Evolutionary conservation across 352 stramenopile species (phyloP).

Genomic region (Phytophthora pinifolia): DNA sequence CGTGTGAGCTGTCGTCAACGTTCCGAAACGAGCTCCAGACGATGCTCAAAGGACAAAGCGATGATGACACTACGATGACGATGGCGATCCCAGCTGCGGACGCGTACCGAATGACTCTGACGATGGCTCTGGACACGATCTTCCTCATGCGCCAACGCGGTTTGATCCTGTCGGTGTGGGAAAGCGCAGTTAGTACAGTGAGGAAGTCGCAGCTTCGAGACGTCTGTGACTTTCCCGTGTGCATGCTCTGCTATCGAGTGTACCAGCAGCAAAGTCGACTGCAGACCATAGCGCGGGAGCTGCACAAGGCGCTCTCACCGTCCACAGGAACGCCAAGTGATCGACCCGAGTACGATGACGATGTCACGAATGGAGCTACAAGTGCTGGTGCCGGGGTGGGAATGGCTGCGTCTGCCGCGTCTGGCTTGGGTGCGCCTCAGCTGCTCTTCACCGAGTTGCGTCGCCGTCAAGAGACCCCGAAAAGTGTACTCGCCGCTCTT

Average conservation of each 20-base stretch:
- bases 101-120: conserved; percentile 77
- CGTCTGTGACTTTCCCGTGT: conserved; percentile 62
- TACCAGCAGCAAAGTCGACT: conserved; percentile 73
- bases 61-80: conserved; percentile 7
- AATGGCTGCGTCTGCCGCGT: conserved; percentile 19
- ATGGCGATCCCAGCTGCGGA: conserved; percentile 30
- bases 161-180: conserved; percentile 52
- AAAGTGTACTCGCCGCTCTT: conserved; percentile 9
- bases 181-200: conserved; percentile 47
- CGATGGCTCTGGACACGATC: conserved; percentile 74
- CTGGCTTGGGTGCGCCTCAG: conserved; percentile 10
- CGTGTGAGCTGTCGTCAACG: conserved; percentile 47
- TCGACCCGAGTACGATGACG: conserved; percentile 1
- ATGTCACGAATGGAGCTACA: neutral
- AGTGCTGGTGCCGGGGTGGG: conserved; percentile 8
- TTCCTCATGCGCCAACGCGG: conserved; percentile 67
- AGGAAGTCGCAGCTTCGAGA: conserved; percentile 33
- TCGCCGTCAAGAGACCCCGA: conserved; percentile 8
- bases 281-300: conserved; percentile 42
- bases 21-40: conserved; percentile 43
- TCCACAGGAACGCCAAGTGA: neutral
- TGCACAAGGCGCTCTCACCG: conserved; percentile 28
- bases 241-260: conserved; percentile 73
- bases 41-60: conserved; percentile 32
- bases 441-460: conserved; percentile 26